Conservation (phyloP, 345 rosid genomes). For the Acer yangbiense region DNA sequence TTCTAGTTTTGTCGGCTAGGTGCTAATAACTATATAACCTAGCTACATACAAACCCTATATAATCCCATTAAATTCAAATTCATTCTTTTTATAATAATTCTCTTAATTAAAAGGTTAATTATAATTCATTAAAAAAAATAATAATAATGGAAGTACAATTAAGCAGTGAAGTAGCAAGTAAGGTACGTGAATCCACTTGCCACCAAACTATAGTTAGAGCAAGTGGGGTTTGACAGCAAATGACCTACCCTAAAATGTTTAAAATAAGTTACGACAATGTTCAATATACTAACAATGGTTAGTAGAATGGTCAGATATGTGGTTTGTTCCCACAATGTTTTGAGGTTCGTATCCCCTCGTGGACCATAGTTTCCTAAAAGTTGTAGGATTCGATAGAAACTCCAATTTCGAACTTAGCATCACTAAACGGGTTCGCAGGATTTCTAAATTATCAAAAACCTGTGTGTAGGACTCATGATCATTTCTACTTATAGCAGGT, state of each 20-base stretch:
- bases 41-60: constrained; percentile 11
- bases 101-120: neutral
- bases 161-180: neutral
- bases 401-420: no score
- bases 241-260: constrained; percentile 30
- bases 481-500: constrained; percentile 8
- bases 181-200: neutral
- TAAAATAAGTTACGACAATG: constrained; percentile 20
- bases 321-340: no score
- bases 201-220: constrained; percentile 5
- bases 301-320: no score
- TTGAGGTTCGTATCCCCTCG: no score
- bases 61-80: neutral
- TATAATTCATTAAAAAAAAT: neutral
- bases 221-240: constrained; percentile 37
- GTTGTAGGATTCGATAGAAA: no score
- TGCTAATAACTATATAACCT: constrained; percentile 4
- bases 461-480: constrained; percentile 7
- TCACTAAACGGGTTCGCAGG: no score
- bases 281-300: neutral
- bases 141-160: neutral
- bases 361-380: no score
- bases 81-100: neutral
- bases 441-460: constrained; percentile 1
- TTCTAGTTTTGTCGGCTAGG: constrained; percentile 51